Evolutionary conservation across 768 basidiomycete genomes (phyloP).

Genomic region (Sarcomyxa edulis): DNA sequence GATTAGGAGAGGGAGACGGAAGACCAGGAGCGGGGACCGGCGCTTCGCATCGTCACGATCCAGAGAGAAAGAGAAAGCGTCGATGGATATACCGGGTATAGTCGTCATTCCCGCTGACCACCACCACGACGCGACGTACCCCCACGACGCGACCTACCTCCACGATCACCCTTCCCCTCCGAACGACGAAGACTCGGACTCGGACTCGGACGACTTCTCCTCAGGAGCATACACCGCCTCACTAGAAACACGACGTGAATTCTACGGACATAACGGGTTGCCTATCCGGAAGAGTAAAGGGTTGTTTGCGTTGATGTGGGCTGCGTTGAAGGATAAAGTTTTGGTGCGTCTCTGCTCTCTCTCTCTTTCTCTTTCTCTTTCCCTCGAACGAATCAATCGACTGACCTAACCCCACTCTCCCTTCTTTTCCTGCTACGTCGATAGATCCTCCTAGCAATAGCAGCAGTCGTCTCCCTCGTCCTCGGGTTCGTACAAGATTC

Average conservation of each 20-base stretch:
- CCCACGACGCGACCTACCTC: no score
- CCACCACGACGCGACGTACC: no score
- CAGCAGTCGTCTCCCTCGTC: constrained; percentile 89
- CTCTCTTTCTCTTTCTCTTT: constrained; percentile 5
- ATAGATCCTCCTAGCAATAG: constrained; percentile 85
- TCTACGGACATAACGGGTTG: constrained; percentile 75
- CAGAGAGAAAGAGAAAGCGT: constrained; percentile 4
- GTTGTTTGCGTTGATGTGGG: constrained; percentile 75
- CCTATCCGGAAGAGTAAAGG: constrained; percentile 67
- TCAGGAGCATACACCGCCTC: constrained; percentile 35
- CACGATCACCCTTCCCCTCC: no score
- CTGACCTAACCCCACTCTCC: no score
- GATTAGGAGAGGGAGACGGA: constrained; percentile 8
- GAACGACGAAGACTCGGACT: constrained; percentile 13
- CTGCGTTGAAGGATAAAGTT: constrained; percentile 87
- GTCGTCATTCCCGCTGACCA: no score
- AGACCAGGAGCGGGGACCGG: constrained; percentile 7
- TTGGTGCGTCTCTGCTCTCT: constrained; percentile 66
- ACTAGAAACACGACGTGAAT: constrained; percentile 53
- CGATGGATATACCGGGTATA: constrained; percentile 3
- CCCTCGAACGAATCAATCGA: constrained; percentile 3
- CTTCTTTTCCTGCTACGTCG: no score
- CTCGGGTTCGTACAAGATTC: constrained; percentile 94
- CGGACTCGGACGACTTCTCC: constrained; percentile 16
- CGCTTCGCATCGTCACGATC: constrained; percentile 8